Conservation (phyloP, 2,329 filamentous ascomycete species). For the Fusarium paranaense region DNA sequence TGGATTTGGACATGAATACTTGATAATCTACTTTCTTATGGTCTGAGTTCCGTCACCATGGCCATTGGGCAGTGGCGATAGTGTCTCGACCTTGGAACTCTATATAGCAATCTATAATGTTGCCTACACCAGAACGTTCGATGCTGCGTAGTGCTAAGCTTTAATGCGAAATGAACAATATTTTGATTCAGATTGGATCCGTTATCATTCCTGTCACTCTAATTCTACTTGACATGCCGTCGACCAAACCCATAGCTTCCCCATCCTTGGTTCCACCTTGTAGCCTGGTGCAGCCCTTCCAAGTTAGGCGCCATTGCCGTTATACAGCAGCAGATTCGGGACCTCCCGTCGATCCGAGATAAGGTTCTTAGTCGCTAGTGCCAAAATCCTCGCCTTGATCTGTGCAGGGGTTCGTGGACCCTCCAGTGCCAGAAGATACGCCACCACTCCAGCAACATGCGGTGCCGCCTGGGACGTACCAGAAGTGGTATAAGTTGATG, state of each 20-base stretch:
- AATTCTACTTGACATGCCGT: neutral
- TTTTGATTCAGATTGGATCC: neutral
- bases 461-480: conserved; percentile 38
- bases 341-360: conserved; percentile 17
- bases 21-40: neutral
- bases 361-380: conserved; percentile 21
- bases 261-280: neutral
- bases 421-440: conserved; percentile 36
- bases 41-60: neutral
- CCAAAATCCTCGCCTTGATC: conserved; percentile 8
- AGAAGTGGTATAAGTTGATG: neutral
- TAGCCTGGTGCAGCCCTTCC: neutral
- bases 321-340: conserved; percentile 32
- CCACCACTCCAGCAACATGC: conserved; percentile 35
- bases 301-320: conserved; percentile 21
- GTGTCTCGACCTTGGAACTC: neutral
- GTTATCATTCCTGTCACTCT: neutral
- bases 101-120: neutral
- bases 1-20: neutral
- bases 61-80: neutral
- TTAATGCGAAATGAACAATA: neutral
- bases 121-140: neutral
- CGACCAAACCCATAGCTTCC: neutral
- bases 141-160: neutral
- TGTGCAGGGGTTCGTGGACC: conserved; percentile 13